A percentile compares a stretch with the other conserved stretches of the same genome.
Evolutionary conservation across 805 yeast genomes (phyloP).

Genomic region (Candida michaelii): DNA sequence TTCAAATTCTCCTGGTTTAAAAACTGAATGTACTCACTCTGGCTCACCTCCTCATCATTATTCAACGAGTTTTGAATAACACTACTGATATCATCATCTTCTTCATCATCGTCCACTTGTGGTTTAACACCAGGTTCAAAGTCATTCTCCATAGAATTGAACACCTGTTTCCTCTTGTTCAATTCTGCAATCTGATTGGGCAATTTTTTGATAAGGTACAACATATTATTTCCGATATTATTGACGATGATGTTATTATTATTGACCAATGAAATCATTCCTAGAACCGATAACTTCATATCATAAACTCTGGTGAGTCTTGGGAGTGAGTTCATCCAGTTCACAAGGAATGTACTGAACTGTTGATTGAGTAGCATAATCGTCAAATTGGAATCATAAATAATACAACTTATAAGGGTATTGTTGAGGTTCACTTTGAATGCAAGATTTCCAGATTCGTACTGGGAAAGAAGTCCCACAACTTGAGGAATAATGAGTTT

Average conservation of each 20-base stretch:
- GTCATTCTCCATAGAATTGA: slow-evolving; percentile 24
- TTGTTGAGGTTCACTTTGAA: slow-evolving; percentile 56
- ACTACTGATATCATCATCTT: slow-evolving; percentile 5
- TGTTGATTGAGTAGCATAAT: slow-evolving; percentile 46
- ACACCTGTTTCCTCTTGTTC: slow-evolving; percentile 63
- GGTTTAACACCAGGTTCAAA: slow-evolving; percentile 7
- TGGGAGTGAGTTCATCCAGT: slow-evolving; percentile 64
- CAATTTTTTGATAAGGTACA: slow-evolving; percentile 45
- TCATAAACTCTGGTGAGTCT: slow-evolving; percentile 72
- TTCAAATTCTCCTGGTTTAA: slow-evolving; percentile 24
- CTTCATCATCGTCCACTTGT: slow-evolving; percentile 6
- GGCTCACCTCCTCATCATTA: slow-evolving; percentile 11
- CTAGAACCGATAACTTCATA: slow-evolving; percentile 71
- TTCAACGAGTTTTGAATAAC: slow-evolving; percentile 3
- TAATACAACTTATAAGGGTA: slow-evolving; percentile 61
- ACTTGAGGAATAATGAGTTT: slow-evolving; percentile 7
- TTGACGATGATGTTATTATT: slow-evolving; percentile 20
- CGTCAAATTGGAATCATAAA: slow-evolving; percentile 57
- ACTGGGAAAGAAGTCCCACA: background rate
- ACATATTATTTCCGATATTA: slow-evolving; percentile 13
- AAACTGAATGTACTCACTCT: slow-evolving; percentile 27
- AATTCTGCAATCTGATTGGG: slow-evolving; percentile 71
- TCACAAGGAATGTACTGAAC: slow-evolving; percentile 48
- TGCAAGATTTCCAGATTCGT: slow-evolving; percentile 31
- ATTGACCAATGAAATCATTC: slow-evolving; percentile 51